Evolutionary conservation across 345 rosid genomes (phyloP), one percentile per base, ranked within the genome.

Genomic region (Kernera saxatilis): DNA sequence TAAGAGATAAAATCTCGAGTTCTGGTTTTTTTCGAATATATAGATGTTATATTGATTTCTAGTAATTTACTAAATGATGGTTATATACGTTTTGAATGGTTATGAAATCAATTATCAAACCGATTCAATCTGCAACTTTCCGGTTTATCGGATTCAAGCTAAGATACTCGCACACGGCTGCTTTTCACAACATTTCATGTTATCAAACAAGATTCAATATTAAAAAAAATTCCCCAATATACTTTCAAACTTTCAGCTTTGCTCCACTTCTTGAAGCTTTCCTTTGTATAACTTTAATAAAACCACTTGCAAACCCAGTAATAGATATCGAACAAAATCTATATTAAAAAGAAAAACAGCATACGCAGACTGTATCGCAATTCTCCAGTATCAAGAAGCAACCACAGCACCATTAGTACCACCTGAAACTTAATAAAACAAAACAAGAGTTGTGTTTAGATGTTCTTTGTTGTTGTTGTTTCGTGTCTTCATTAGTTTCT

Each of bases 361-460:
- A 65, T 36, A 49, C 18, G 26, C 29, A 43, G 49, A 29, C 45
- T 57, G 67, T 57, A 48, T 66, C 11, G 40, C 63, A 22, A 30
- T 22, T 49, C 22, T 12, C 10, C 14, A 21, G 59, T 37, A 36
- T 70, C 58, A 70, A 23, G 74, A 25, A 58, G 67, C 22, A 73
- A 15, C 65, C 64, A 75, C 48, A 1, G 69, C 50, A 52, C 74
- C 78, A 61, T 75, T 68, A 35, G 57, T 52, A 75, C 36, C 51
- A 52, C 78, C 78, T 61, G 78, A 74, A 66, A 72, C 55, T 27
- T 18, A 3, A 51, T 39, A 36, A 72, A 26, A 59, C 69, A 53
- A 33, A 59, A 68, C 44, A 61, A 1, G 50, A 57, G 48, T 46
- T 40, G 30, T 60, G 32, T 27, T 51, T 23, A 26, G 29, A 48